phyloP scores from a whole-genome alignment of 1,139 yeast genomes.

The Meyerozyma athensensis region DNA sequence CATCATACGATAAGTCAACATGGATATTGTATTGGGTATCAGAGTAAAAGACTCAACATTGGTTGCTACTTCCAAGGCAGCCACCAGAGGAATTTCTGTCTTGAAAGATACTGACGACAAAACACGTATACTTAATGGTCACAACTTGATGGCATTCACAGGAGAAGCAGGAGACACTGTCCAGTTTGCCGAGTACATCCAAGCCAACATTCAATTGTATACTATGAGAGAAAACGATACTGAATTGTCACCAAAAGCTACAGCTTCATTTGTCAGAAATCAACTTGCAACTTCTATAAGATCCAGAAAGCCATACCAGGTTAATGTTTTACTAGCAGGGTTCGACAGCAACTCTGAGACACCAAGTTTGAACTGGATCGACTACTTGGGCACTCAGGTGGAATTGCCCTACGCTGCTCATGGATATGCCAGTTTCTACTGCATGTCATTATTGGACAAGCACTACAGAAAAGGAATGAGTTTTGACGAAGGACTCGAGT shows the following conservation, averaged over 20 bases:
- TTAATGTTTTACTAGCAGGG: slow-evolving; percentile 84
- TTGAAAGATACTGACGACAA: slow-evolving; percentile 85
- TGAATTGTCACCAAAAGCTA: slow-evolving; percentile 79
- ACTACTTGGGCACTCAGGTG: slow-evolving; percentile 87
- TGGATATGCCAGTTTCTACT: slow-evolving; percentile 94
- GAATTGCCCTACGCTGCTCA: slow-evolving; percentile 94
- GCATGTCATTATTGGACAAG: slow-evolving; percentile 84
- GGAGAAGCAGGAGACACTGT: slow-evolving; percentile 98
- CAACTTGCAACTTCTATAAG: slow-evolving; percentile 85
- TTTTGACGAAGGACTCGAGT: slow-evolving; percentile 71
- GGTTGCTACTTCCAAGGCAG: slow-evolving; percentile 89
- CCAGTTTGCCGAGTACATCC: slow-evolving; percentile 92
- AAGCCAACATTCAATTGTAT: slow-evolving; percentile 86
- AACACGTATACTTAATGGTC: slow-evolving; percentile 71
- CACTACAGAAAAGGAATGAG: slow-evolving; percentile 80
- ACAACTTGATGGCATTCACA: slow-evolving; percentile 79
- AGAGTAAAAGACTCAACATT: slow-evolving; percentile 76
- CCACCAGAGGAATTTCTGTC: slow-evolving; percentile 89
- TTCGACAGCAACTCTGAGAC: slow-evolving; percentile 57
- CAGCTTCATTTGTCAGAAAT: slow-evolving; percentile 83
- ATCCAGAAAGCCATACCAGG: slow-evolving; percentile 90
- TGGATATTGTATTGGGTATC: slow-evolving; percentile 91
- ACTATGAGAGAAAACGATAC: slow-evolving; percentile 76
- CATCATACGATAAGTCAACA: too few species aligned
- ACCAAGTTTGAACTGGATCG: slow-evolving; percentile 85